Base-by-base conservation (phyloP, 257 asterid genomes). In the Fraxinus excelsior region DNA sequence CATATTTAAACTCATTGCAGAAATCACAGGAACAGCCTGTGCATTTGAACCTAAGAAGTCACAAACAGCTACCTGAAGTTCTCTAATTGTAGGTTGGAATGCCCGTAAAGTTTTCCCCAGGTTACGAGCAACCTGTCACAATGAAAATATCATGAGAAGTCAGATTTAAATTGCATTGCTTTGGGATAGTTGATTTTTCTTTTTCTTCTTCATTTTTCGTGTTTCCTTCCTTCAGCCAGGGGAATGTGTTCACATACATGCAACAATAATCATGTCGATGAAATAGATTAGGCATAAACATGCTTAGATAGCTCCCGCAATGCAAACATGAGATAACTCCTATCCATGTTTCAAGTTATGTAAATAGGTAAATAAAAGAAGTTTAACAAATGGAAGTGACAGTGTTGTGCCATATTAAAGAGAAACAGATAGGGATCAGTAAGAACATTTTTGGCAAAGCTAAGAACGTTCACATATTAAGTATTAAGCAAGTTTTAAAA, bases 61-160 rank as follows among this genome's bases (percentile, higher is more conserved):
- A 42, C 65, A 67, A 18, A 51, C 74, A 71, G 76, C 73, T 79
- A 88, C 97, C 98, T 93, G 99, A 83, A 95, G 97, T 85, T 93
- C 99, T 87, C 85, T 89, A 74, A 93, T 93, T 31, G 98, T 93
- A 44, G 99, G 99, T 85, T 95, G 99, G 76, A 93, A 95, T 26
- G 88, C 90, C 3, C 99, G 96, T 73, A 92, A 73, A 32, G 99
- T 93, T 85, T 90, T 90, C 38, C 99, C 98, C 82, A 91, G 85
- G 78, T 93, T 95, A 69, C 97, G 98, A 82, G 98, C 98, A 86
- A 93, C 96, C 99, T 95, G 86, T 44, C 74, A 79, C 71, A 74
- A 70, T 19, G 75, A 82, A 71, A 80, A 76, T n/a, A 76, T 4
- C 21, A 60, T 49, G 23, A 77, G 25, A 37, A 18, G 44, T 56